Conservation (phyloP, 2,329 filamentous ascomycete genomes). For the Stemphylium lycopersici region DNA sequence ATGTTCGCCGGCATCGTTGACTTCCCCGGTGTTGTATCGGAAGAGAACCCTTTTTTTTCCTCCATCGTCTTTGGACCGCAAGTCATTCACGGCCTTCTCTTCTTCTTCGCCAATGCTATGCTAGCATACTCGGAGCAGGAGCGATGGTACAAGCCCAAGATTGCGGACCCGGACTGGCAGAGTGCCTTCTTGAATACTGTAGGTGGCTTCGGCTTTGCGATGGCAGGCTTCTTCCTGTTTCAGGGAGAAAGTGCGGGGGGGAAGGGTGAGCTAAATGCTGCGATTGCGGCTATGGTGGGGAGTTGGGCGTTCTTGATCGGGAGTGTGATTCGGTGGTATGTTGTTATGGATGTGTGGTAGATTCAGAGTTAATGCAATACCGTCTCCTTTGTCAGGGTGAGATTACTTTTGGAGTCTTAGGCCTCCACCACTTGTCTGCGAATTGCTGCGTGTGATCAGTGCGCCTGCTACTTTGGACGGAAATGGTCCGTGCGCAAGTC, state of each 20-base stretch:
- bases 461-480: too few species aligned
- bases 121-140: constrained; percentile 34
- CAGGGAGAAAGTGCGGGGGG: constrained; percentile 4
- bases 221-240: constrained; percentile 34
- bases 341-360: constrained; percentile 22
- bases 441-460: too few species aligned
- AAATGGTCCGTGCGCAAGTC: too few species aligned
- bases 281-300: constrained; percentile 27
- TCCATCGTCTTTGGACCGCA: constrained; percentile 35
- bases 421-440: too few species aligned
- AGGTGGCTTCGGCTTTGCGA: constrained; percentile 38
- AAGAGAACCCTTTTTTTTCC: constrained; percentile 18
- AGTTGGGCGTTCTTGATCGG: constrained; percentile 38
- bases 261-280: constrained; percentile 11
- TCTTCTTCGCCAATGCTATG: constrained; percentile 36
- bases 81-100: constrained; percentile 32
- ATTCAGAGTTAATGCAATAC: too few species aligned
- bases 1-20: constrained; percentile 39
- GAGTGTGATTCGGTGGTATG: constrained; percentile 33
- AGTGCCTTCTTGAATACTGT: constrained; percentile 33
- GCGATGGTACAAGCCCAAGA: constrained; percentile 34
- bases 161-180: constrained; percentile 33
- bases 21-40: constrained; percentile 31
- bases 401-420: too few species aligned
- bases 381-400: too few species aligned